A percentile compares a stretch with the other conserved stretches of the same genome.
These are phyloP conservation scores for Geosmithia morbida DNA, from an alignment of 2,329 filamentous ascomycete genomes.

Conservation along the genomic window DNA sequence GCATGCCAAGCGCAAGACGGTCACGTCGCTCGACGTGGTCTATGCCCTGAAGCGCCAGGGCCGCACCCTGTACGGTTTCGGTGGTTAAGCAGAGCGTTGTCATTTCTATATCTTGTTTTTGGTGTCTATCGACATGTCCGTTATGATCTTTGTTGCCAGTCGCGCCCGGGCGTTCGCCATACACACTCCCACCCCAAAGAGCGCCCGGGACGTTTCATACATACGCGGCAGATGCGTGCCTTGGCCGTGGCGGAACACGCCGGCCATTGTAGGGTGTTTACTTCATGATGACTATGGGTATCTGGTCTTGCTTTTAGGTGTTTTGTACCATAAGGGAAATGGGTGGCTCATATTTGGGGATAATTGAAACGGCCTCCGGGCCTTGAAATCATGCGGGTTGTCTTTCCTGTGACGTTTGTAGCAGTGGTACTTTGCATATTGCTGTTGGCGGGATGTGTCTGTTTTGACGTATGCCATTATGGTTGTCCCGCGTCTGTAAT, in stretches of 20 bases:
- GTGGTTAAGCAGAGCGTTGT: conserved; percentile 47
- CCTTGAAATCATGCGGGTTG: background rate
- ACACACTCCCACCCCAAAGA: background rate
- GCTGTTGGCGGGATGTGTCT: too few species aligned
- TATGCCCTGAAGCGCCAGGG: conserved; percentile 56
- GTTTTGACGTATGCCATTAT: too few species aligned
- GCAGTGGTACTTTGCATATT: too few species aligned
- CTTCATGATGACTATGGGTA: conserved; percentile 25
- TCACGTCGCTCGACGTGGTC: conserved; percentile 55
- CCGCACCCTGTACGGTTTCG: conserved; percentile 77
- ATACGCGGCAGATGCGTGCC: conserved; percentile 5
- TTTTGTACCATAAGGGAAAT: conserved; percentile 29
- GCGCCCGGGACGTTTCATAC: background rate
- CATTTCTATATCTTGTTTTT: background rate
- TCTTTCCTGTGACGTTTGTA: background rate
- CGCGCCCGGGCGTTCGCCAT: conserved; percentile 1
- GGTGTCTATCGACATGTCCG: conserved; percentile 10
- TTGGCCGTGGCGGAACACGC: background rate
- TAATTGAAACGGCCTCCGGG: conserved; percentile 10
- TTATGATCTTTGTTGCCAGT: conserved; percentile 16
- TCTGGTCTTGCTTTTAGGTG: conserved; percentile 25
- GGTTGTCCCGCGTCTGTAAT: too few species aligned
- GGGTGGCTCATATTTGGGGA: conserved; percentile 19
- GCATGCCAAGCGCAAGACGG: conserved; percentile 71
- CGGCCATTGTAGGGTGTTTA: conserved; percentile 16